Evolutionary conservation across 345 rosid genomes (phyloP).

Genomic region (Lepidium sativum): DNA sequence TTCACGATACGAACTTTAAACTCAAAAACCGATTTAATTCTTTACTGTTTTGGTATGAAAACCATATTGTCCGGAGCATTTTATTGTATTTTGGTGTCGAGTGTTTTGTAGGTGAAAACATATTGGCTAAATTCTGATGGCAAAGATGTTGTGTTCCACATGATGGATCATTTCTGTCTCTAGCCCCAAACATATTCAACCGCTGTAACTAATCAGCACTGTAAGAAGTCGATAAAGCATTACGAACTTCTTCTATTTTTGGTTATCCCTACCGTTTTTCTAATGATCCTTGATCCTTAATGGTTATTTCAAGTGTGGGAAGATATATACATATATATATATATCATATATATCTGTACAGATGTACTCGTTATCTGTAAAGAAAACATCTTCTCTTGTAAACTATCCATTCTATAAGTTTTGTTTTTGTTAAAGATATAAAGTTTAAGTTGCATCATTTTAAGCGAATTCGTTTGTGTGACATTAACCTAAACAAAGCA

Average conservation of each 20-base stretch:
- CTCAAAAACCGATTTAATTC: neutral
- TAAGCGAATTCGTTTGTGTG: neutral
- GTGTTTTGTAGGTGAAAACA: constrained; percentile 56
- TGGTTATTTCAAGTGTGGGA: constrained; percentile 2
- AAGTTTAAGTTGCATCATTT: neutral
- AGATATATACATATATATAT: no score
- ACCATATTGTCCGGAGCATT: neutral
- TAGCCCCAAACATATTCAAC: constrained; percentile 23
- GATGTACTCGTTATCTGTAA: neutral
- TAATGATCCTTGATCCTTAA: neutral
- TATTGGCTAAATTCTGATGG: constrained; percentile 94
- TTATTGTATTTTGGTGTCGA: neutral
- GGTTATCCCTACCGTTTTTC: neutral
- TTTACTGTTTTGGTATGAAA: no score
- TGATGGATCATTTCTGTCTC: constrained; percentile 78
- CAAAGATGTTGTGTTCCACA: constrained; percentile 79
- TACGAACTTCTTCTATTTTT: neutral
- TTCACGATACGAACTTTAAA: neutral
- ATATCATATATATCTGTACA: constrained; percentile 19
- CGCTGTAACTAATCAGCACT: neutral
- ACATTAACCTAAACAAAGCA: neutral
- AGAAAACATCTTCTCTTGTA: neutral
- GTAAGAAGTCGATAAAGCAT: neutral
- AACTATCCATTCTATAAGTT: neutral
- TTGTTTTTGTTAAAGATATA: neutral